Evolutionary conservation across 371 early-diverging fungal genomes (phyloP).

Genomic region (Enterospora canceri): DNA sequence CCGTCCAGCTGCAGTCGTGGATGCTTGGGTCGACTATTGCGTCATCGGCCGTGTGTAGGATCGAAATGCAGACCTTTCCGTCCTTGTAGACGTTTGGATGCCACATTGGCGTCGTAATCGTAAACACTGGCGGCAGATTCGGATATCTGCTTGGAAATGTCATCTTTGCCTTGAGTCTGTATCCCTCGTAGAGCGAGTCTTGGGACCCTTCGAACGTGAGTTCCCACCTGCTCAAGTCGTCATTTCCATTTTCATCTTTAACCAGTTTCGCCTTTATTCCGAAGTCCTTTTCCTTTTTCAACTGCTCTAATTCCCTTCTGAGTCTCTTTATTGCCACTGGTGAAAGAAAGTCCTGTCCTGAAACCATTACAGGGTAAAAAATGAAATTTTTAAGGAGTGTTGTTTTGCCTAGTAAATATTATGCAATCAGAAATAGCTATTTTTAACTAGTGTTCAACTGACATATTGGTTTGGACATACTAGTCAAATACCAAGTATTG

Average conservation of each 20-base stretch:
- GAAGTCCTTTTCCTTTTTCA: constrained; percentile 18
- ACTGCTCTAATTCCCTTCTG: constrained; percentile 21
- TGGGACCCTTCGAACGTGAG: constrained; percentile 53
- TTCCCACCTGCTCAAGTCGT: constrained; percentile 45
- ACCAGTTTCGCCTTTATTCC: neutral
- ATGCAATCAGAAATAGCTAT: too few relatives aligned
- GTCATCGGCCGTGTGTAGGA: constrained; percentile 82
- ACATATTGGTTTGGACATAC: too few relatives aligned
- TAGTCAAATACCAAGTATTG: too few relatives aligned
- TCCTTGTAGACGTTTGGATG: constrained; percentile 70
- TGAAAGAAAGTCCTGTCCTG: constrained; percentile 4
- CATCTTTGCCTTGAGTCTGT: constrained; percentile 58
- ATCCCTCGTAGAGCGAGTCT: constrained; percentile 60
- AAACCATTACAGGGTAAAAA: neutral
- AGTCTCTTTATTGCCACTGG: constrained; percentile 26
- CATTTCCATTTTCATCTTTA: constrained; percentile 2
- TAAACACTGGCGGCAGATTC: constrained; percentile 68
- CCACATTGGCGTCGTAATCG: constrained; percentile 66
- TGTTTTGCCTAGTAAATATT: too few relatives aligned
- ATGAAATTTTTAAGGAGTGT: too few relatives aligned
- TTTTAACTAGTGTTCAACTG: too few relatives aligned
- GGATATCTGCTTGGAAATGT: constrained; percentile 62
- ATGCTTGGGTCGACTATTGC: constrained; percentile 40
- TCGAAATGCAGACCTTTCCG: constrained; percentile 93
- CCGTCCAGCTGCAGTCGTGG: constrained; percentile 64